Evolutionary conservation across 352 stramenopile genomes (phyloP).

Genomic region (Phytophthora multivora): DNA sequence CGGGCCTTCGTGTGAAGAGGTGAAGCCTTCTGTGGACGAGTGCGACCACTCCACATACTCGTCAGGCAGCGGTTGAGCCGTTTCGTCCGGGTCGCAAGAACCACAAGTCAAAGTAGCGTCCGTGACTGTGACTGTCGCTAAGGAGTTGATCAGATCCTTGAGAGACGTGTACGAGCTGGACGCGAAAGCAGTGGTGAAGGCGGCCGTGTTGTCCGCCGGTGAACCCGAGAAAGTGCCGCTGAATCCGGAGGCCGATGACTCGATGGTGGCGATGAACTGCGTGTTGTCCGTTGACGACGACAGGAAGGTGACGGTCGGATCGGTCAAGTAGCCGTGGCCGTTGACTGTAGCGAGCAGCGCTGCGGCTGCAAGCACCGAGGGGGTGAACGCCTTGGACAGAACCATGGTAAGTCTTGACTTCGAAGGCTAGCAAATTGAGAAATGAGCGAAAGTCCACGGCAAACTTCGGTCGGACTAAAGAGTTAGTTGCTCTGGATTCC

Average conservation of each 20-base stretch:
- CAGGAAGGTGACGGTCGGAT: constrained; percentile 31
- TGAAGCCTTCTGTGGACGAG: constrained; percentile 35
- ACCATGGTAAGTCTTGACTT: constrained; percentile 12
- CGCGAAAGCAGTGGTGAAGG: constrained; percentile 32
- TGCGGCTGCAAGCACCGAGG: constrained; percentile 6
- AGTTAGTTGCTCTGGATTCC: not conserved
- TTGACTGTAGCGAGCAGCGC: constrained; percentile 15
- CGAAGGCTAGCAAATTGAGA: constrained; percentile 16
- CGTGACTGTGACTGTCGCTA: constrained; percentile 21
- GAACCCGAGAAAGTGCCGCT: constrained; percentile 27
- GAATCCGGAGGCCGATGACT: constrained; percentile 34
- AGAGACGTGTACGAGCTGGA: constrained; percentile 35
- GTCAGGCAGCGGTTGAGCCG: constrained; percentile 24
- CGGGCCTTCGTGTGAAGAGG: constrained; percentile 41
- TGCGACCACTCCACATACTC: constrained; percentile 31
- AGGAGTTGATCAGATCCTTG: constrained; percentile 27
- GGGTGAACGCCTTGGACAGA: constrained; percentile 1
- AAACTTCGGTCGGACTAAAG: not conserved
- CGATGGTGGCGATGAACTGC: constrained; percentile 37
- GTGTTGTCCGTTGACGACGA: constrained; percentile 32
- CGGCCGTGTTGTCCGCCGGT: constrained; percentile 28
- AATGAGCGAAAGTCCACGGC: constrained; percentile 1
- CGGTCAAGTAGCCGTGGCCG: constrained; percentile 35
- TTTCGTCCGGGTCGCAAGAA: constrained; percentile 30
- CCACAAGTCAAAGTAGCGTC: constrained; percentile 31